Conservation (phyloP, 108 stramenopile species). For the Skeletonema potamos region DNA sequence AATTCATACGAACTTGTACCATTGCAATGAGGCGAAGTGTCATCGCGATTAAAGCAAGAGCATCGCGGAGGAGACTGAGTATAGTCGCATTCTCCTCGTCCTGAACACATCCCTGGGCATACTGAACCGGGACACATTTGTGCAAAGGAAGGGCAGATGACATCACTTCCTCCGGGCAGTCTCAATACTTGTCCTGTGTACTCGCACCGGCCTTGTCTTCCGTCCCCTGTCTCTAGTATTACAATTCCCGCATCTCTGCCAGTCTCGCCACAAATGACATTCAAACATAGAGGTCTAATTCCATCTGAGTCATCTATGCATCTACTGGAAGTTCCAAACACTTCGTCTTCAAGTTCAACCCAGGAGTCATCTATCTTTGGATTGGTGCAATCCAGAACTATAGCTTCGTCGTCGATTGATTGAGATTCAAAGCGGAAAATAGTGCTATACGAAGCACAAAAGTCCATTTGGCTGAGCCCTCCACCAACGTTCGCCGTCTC, state of each 20-base stretch:
- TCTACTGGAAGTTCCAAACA: conserved; percentile 22
- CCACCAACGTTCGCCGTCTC: conserved; percentile 28
- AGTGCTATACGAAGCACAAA: conserved; percentile 37
- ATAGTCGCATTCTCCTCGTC: conserved; percentile 43
- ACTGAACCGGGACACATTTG: conserved; percentile 37
- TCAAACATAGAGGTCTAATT: conserved; percentile 28
- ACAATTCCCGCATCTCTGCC: conserved; percentile 22
- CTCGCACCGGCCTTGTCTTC: conserved; percentile 19
- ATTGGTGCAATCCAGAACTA: conserved; percentile 31
- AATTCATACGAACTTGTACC: conserved; percentile 15
- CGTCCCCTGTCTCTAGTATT: conserved; percentile 10
- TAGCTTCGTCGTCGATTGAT: not conserved
- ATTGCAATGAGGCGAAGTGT: conserved; percentile 26
- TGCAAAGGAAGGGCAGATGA: conserved; percentile 38
- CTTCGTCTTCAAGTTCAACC: conserved; percentile 27
- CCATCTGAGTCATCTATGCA: conserved; percentile 34
- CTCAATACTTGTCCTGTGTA: conserved; percentile 31
- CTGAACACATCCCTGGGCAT: conserved; percentile 45
- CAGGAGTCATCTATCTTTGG: conserved; percentile 6
- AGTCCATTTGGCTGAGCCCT: conserved; percentile 44
- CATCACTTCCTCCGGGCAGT: conserved; percentile 25
- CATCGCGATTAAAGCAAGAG: conserved; percentile 41
- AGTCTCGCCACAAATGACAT: conserved; percentile 22
- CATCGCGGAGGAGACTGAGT: conserved; percentile 38
- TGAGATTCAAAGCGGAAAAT: conserved; percentile 25